Evolutionary conservation across 257 asterid genomes (phyloP).

Genomic region (Thymus mandschuricus): DNA sequence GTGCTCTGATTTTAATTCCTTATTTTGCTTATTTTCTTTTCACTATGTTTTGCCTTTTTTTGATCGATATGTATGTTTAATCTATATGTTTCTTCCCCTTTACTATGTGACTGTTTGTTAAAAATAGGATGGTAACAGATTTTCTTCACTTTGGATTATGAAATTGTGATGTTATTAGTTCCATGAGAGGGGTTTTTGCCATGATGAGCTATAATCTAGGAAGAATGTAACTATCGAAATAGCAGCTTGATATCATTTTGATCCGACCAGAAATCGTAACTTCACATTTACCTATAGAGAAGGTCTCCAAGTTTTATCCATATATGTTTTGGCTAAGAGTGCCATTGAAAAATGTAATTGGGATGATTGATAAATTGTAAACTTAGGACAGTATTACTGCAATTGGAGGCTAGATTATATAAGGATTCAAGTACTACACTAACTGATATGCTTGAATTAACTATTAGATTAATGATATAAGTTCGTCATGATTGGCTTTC

Average conservation of each 20-base stretch:
- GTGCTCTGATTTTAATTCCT: slow-evolving; percentile 45
- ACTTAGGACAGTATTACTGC: too few species aligned
- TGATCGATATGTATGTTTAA: neutral
- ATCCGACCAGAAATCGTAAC: neutral
- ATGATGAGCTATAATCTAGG: neutral
- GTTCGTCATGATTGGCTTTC: neutral
- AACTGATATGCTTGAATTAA: too few species aligned
- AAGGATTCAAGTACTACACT: too few species aligned
- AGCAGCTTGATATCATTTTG: neutral
- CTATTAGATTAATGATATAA: neutral
- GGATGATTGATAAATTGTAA: too few species aligned
- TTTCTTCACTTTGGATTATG: slow-evolving; percentile 1
- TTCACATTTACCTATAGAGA: neutral
- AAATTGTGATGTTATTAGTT: slow-evolving; percentile 22
- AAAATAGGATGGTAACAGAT: neutral
- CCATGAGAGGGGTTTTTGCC: neutral
- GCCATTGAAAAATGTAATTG: too few species aligned
- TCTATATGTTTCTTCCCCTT: neutral
- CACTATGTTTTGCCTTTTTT: neutral
- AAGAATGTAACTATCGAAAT: neutral
- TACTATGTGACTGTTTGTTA: neutral
- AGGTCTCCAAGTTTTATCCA: too few species aligned
- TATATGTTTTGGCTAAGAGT: too few species aligned
- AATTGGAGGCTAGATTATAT: too few species aligned
- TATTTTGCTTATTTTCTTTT: neutral